phyloP scores from a whole-genome alignment of 2,329 filamentous ascomycete genomes.

The Knoxdaviesia proteae region DNA sequence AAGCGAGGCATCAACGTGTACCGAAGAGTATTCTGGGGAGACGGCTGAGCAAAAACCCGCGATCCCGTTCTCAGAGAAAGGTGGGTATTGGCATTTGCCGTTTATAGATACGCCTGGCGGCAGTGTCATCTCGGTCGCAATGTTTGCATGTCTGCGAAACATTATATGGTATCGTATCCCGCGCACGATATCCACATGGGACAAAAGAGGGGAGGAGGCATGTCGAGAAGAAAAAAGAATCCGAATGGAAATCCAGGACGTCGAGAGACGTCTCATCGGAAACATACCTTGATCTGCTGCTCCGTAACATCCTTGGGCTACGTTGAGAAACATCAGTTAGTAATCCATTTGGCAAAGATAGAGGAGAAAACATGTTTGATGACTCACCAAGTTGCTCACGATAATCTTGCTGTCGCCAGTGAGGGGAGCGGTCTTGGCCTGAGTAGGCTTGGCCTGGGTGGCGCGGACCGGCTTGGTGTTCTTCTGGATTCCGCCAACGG shows the following conservation, averaged over 20 bases:
- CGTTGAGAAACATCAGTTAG: conserved; percentile 21
- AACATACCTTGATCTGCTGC: conserved; percentile 99
- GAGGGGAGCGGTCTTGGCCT: conserved; percentile 39
- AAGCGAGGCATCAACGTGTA: conserved; percentile 1
- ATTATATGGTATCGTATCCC: too few species aligned
- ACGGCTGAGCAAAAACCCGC: neutral
- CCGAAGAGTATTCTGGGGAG: neutral
- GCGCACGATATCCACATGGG: too few species aligned
- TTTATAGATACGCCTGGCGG: too few species aligned
- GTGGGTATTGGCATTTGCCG: too few species aligned
- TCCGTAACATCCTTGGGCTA: conserved; percentile 94
- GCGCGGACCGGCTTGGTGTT: conserved; percentile 40
- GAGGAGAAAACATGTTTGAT: neutral
- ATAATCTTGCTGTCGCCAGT: conserved; percentile 83
- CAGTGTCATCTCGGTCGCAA: too few species aligned
- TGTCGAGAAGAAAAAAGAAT: conserved; percentile 17
- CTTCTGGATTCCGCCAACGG: conserved; percentile 76
- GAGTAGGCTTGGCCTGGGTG: conserved; percentile 35
- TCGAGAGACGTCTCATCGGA: conserved; percentile 49
- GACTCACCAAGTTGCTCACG: conserved; percentile 87
- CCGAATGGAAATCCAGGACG: conserved; percentile 53
- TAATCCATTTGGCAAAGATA: neutral
- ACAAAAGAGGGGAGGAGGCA: too few species aligned
- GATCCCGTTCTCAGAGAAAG: neutral
- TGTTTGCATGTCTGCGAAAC: too few species aligned